Evolutionary conservation across 805 yeast species (phyloP).

Genomic region (Lipomyces spencermartinsiae): DNA sequence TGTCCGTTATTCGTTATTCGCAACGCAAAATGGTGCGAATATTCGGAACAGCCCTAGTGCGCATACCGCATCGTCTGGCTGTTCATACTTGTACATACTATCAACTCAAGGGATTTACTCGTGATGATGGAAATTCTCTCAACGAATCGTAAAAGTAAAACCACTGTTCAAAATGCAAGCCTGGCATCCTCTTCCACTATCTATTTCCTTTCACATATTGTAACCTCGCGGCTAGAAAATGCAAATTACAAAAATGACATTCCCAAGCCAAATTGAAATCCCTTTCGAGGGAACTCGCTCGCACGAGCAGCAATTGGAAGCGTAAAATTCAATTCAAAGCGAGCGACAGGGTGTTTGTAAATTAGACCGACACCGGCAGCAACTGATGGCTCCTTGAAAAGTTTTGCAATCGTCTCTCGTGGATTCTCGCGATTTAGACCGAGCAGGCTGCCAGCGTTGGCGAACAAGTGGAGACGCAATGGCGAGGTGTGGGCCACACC

Average conservation of each 20-base stretch:
- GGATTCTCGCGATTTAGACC: constrained; percentile 38
- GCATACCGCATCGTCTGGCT: not conserved
- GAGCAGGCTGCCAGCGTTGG: constrained; percentile 67
- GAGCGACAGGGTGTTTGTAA: constrained; percentile 67
- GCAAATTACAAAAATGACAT: constrained; percentile 56
- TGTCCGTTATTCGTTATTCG: too few relatives aligned
- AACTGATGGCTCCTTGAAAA: constrained; percentile 54
- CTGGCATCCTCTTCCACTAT: not conserved
- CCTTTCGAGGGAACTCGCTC: constrained; percentile 62
- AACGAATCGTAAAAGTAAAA: too few relatives aligned
- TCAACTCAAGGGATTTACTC: not conserved
- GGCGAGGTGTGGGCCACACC: constrained; percentile 54
- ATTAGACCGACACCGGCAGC: constrained; percentile 66
- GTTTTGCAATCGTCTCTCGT: constrained; percentile 39
- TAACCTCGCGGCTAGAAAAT: not conserved
- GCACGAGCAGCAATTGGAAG: constrained; percentile 62
- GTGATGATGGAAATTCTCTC: not conserved
- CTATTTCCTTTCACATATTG: not conserved
- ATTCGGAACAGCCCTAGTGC: too few relatives aligned
- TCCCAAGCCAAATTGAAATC: constrained; percentile 72
- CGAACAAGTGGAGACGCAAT: constrained; percentile 66
- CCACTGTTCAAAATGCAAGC: not conserved
- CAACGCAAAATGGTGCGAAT: too few relatives aligned
- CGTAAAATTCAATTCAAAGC: constrained; percentile 70
- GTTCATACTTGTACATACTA: too few relatives aligned